Conservation (phyloP, 129 eudicot species). For the Centrapalus pauciflorus region DNA sequence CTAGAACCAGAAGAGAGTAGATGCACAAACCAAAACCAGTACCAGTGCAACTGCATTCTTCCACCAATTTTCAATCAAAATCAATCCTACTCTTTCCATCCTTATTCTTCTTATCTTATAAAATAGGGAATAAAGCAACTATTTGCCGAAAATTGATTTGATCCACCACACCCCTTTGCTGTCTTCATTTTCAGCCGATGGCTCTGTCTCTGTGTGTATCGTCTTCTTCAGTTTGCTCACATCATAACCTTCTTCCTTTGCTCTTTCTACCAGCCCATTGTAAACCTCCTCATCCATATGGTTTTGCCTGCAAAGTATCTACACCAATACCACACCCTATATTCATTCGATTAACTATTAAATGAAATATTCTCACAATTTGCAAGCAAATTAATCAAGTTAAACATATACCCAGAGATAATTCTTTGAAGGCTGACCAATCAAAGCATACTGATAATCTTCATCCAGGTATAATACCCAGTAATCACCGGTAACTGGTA, state of each 20-base stretch:
- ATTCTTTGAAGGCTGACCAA: conserved; percentile 67
- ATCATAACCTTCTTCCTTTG: conserved; percentile 73
- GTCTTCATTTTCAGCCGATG: conserved; percentile 48
- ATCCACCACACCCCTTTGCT: conserved; percentile 88
- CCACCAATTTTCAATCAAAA: no score
- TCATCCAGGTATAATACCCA: conserved; percentile 71
- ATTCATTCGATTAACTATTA: no score
- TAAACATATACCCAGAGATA: conserved; percentile 49
- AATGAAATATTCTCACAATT: background rate
- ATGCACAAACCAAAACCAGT: no score
- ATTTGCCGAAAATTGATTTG: conserved; percentile 64
- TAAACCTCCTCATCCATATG: conserved; percentile 59
- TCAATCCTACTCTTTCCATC: no score
- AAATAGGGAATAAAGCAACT: no score
- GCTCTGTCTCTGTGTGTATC: conserved; percentile 61
- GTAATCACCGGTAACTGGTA: conserved; percentile 84
- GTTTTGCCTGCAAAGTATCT: conserved; percentile 65
- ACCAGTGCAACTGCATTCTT: no score
- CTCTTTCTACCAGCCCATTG: conserved; percentile 56
- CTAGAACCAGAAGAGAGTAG: no score
- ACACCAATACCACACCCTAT: background rate
- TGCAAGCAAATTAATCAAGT: background rate
- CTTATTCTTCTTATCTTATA: no score
- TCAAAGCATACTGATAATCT: conserved; percentile 67
- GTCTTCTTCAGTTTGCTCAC: conserved; percentile 76